Conservation (phyloP, 129 eudicot genomes). For the Tagetes patula region DNA sequence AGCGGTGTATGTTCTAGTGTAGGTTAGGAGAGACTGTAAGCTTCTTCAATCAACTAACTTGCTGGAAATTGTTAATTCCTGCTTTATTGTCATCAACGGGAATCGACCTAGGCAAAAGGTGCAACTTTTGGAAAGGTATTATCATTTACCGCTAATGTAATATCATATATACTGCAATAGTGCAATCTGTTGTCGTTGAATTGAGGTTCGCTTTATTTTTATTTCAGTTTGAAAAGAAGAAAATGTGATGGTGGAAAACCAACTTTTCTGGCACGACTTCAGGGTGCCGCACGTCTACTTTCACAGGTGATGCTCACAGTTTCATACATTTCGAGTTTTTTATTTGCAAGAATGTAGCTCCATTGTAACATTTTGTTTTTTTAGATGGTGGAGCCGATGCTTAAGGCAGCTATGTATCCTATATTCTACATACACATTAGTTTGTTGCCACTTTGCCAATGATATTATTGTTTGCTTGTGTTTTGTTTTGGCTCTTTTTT, state of each 20-base stretch:
- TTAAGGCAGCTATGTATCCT: conserved; percentile 96
- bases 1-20: conserved; percentile 19
- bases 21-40: conserved; percentile 88
- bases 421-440: neutral
- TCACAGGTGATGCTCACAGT: conserved; percentile 52
- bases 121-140: conserved; percentile 76
- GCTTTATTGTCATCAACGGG: conserved; percentile 57
- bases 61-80: conserved; percentile 58
- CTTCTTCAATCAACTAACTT: conserved; percentile 64
- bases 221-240: conserved; percentile 68
- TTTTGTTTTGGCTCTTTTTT: neutral
- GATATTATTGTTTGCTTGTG: too few relatives aligned
- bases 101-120: conserved; percentile 69
- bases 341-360: neutral
- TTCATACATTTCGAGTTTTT: neutral
- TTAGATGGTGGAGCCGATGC: conserved; percentile 90
- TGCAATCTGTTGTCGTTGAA: conserved; percentile 11
- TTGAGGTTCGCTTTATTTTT: neutral
- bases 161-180: neutral
- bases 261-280: conserved; percentile 61
- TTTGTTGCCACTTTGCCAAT: neutral
- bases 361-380: conserved; percentile 13
- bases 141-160: neutral
- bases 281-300: conserved; percentile 71
- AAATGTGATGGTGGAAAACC: conserved; percentile 49